Base-by-base conservation (phyloP, 1,284 basidiomycete genomes). In the Tilletia indica region DNA sequence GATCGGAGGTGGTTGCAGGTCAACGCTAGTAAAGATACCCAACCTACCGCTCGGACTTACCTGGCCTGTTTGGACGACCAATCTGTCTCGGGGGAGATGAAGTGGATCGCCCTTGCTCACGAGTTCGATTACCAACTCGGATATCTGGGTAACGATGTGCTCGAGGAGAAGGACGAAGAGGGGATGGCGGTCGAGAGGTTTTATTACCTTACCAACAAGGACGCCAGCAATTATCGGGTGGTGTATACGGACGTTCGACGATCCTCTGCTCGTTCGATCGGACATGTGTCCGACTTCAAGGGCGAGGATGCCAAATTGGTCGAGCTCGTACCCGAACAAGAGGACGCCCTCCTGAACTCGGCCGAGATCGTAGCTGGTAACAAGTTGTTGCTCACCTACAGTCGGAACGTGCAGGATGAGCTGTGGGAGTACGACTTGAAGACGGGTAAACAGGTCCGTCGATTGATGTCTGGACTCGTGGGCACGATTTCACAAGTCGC, bases 341-440 rank as follows among this genome's bases (percentile, higher is more conserved):
- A 80, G 19, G 87, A 88, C 69, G 88, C 90, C 54, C 90, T 91
- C 25, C 85, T 94, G 6, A 87, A 87, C 47, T 86, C 87, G 58
- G 87, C 89, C 31, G 81, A 82, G 39, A 86, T 89, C 31, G 86
- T 92, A 31, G 87, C 88, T 72, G 82, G 87, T 21, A 88, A 91
- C 82, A 87, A 88, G 69, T 87, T 93, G 64, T 87, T 88, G 9
- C 81, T 91, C 16, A 86, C 88, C 66, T 93, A 92, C 86, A 91
- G 91, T 78, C 88, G 89, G 72, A 91, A 94, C 78, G 92, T 92
- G 79, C 91, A 91, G 77, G 91, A 93, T 80, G 91, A 93, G 84
- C 86, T 94, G 49, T 92, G 92, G 83, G 84, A 94, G 70, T 90
- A 91, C 85, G 87, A 89, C 56, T 87, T 90, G 42, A 66, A 76